phyloP scores from a whole-genome alignment of 2,329 filamentous ascomycete species.

The Cryphonectria nitschkei region DNA sequence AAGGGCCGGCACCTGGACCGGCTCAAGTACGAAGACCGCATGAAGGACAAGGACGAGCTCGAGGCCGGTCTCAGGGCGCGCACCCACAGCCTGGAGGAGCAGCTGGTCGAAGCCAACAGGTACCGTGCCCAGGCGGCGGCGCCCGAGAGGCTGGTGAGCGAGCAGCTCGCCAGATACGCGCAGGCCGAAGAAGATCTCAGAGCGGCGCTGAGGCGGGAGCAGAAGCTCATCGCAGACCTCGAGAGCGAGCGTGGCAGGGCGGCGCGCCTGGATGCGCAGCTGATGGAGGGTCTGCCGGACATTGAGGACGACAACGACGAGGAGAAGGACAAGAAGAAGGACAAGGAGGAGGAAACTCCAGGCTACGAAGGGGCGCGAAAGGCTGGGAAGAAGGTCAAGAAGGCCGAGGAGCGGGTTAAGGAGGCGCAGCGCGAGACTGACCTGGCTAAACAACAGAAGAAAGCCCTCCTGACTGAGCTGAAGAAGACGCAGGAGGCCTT shows the following conservation, averaged over 20 bases:
- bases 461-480: background rate
- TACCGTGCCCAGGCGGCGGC: background rate
- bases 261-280: background rate
- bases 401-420: background rate
- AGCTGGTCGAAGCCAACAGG: background rate
- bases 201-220: background rate
- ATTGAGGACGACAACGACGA: background rate
- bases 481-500: conserved; percentile 1
- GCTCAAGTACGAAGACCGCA: conserved; percentile 2
- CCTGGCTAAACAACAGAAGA: background rate
- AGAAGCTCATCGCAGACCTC: conserved; percentile 3
- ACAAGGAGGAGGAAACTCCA: background rate
- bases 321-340: background rate
- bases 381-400: background rate
- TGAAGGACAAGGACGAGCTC: conserved; percentile 1
- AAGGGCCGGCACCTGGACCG: background rate
- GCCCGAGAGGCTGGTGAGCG: background rate
- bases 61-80: background rate
- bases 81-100: background rate
- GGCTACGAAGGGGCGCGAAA: background rate
- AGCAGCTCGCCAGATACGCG: background rate
- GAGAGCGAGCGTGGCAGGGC: background rate
- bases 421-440: background rate
- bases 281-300: conserved; percentile 10
- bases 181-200: background rate